Conservation (phyloP, 2,329 filamentous ascomycete species). For the Eutypella sp. region DNA sequence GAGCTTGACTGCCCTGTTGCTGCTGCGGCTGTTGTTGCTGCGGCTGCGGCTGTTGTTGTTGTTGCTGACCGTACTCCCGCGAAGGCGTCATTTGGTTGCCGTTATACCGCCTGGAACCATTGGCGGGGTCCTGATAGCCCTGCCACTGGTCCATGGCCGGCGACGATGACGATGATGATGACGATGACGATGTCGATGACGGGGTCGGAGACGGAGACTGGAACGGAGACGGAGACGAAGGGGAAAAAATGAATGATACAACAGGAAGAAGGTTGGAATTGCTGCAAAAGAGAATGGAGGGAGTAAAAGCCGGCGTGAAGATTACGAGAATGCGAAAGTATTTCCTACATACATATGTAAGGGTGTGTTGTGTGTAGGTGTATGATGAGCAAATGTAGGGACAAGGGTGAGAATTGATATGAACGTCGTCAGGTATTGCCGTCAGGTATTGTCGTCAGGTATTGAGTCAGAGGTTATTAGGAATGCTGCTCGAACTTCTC, state of each 20-base stretch:
- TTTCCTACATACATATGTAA: background rate
- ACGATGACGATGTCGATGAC: no score
- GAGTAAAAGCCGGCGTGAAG: no score
- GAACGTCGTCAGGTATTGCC: no score
- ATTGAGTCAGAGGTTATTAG: background rate
- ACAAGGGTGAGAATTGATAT: no score
- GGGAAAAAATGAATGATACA: constrained; percentile 10
- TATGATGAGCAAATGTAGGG: constrained; percentile 1
- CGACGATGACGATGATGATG: no score
- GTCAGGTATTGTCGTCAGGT: no score
- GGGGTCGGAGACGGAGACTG: no score
- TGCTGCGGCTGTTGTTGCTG: no score
- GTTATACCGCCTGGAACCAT: constrained; percentile 57
- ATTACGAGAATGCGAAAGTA: background rate
- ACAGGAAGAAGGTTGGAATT: constrained; percentile 4
- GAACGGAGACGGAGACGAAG: constrained; percentile 18
- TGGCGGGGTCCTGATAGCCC: constrained; percentile 60
- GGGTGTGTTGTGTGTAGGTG: background rate
- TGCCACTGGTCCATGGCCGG: constrained; percentile 67
- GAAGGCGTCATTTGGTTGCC: constrained; percentile 26
- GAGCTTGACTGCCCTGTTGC: constrained; percentile 21
- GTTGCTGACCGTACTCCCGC: constrained; percentile 28
- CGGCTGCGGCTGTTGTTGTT: no score
- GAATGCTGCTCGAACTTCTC: background rate
- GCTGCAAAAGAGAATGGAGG: no score